These are phyloP conservation scores for Cucurbita ficifolia DNA, from an alignment of 306 rosid genomes.

Conservation along the genomic window DNA sequence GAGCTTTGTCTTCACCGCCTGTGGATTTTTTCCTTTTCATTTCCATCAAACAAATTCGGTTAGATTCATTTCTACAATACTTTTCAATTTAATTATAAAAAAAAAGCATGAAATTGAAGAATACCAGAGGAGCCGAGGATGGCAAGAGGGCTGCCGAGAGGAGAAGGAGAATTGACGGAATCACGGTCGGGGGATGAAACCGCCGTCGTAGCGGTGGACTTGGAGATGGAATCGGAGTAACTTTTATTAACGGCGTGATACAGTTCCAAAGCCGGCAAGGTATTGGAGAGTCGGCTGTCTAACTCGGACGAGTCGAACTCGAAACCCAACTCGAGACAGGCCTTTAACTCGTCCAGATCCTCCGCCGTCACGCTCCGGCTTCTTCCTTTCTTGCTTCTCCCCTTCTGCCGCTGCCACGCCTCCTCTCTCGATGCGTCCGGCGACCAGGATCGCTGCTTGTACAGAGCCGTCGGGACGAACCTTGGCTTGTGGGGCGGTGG, in stretches of 20 bases:
- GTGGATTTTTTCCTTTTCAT: slow-evolving; percentile 27
- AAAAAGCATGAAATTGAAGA: background rate
- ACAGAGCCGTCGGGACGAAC: slow-evolving; percentile 12
- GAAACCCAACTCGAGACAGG: slow-evolving; percentile 67
- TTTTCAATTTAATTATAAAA: background rate
- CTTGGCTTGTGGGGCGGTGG: background rate
- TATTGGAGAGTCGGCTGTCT: slow-evolving; percentile 31
- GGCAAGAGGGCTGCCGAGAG: slow-evolving; percentile 11
- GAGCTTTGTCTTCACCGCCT: slow-evolving; percentile 51
- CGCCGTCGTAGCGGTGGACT: background rate
- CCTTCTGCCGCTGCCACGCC: slow-evolving; percentile 56
- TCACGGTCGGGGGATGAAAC: slow-evolving; percentile 20
- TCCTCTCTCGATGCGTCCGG: slow-evolving; percentile 57
- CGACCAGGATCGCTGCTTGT: slow-evolving; percentile 59
- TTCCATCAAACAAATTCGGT: background rate
- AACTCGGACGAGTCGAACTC: slow-evolving; percentile 45
- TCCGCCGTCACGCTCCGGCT: slow-evolving; percentile 51
- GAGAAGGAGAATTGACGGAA: background rate
- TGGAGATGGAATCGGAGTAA: slow-evolving; percentile 15
- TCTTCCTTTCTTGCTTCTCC: background rate
- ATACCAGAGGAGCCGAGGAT: slow-evolving; percentile 36
- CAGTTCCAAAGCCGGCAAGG: slow-evolving; percentile 49
- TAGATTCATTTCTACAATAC: too few relatives aligned
- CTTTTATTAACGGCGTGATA: slow-evolving; percentile 42
- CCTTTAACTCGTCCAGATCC: slow-evolving; percentile 58